Base-by-base conservation (phyloP, 495 filamentous ascomycete species). In the Daldinia grandis region DNA sequence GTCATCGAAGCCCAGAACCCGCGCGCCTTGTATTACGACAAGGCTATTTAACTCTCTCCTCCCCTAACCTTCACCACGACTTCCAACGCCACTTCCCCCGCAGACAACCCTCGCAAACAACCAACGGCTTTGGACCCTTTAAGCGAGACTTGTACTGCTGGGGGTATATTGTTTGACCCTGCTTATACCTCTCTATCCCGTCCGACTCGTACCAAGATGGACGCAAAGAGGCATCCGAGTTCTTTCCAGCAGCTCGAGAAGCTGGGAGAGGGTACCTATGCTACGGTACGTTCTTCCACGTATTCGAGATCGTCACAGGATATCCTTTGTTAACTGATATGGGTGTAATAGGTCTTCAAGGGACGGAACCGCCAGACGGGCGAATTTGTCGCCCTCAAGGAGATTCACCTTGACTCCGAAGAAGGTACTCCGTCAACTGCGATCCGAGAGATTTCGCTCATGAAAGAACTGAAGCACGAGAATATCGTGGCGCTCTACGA, bases 221-320 rank as follows among this genome's bases (percentile, higher is more conserved):
- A 96, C 81, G 91, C 92, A 72, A 91, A 92, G 78, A 88, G 93
- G 73, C 92, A 95, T 74, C 93, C 93, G 54, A 96, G 92, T 81
- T 97, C 93, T 55, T 98, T 98, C 83, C 94, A 97, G 88, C 95
- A 98, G 88, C 88, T 98, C 80, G 95, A 98, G 82, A 98, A 96
- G 91, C 85, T 99, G 68, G 95, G 95, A 77, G 95, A 99, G 86
- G 95, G 95, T 60, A 99, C 95, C 47, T 99, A 99, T 90, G 95
- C 95, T 62, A 99, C 95, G 25, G 95, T 97, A 87, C 74, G 88
- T 87, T 69, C 62, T 44, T 24, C 24, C 17, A 19, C 3, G 28
- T 14, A n/a, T 19, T 35, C 40, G 5, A 42, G 33, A 44, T 9
- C 15, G 19, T 40, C 10, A 12, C 35, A 15, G 17, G 28, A 54